A percentile compares a stretch with the other conserved stretches of the same genome.
Conservation (phyloP, 345 rosid species). For the Ceriops decandra region DNA sequence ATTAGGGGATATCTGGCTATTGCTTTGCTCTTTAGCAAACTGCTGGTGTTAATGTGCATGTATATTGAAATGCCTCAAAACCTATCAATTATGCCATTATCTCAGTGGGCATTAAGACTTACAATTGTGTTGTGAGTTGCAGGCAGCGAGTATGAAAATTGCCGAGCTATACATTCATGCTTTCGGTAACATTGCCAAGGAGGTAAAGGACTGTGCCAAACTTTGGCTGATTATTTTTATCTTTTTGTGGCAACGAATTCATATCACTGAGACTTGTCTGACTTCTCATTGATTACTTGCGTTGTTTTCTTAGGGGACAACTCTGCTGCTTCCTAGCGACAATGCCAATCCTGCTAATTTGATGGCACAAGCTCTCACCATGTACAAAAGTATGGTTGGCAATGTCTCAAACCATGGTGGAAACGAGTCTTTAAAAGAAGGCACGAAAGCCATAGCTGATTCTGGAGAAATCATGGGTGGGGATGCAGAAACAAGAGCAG, state of each 20-base stretch:
- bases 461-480: slow-evolving; percentile 24
- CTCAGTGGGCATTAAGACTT: no score
- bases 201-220: slow-evolving; percentile 41
- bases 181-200: slow-evolving; percentile 82
- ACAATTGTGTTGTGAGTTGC: slow-evolving; percentile 22
- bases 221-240: background rate
- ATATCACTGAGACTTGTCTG: slow-evolving; percentile 2
- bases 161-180: slow-evolving; percentile 88
- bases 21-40: no score
- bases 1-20: no score
- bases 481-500: slow-evolving; percentile 15
- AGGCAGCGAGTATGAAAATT: slow-evolving; percentile 87
- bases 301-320: slow-evolving; percentile 58
- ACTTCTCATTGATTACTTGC: background rate
- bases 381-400: slow-evolving; percentile 66
- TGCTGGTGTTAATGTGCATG: no score
- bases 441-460: slow-evolving; percentile 17
- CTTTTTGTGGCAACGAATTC: background rate
- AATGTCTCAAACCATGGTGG: slow-evolving; percentile 33
- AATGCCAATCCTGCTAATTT: slow-evolving; percentile 60
- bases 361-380: slow-evolving; percentile 71
- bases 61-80: no score
- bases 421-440: slow-evolving; percentile 16
- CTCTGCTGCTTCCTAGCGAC: slow-evolving; percentile 80
- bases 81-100: no score